Conservation (phyloP, 768 basidiomycete genomes). For the Amanita jacksonii region DNA sequence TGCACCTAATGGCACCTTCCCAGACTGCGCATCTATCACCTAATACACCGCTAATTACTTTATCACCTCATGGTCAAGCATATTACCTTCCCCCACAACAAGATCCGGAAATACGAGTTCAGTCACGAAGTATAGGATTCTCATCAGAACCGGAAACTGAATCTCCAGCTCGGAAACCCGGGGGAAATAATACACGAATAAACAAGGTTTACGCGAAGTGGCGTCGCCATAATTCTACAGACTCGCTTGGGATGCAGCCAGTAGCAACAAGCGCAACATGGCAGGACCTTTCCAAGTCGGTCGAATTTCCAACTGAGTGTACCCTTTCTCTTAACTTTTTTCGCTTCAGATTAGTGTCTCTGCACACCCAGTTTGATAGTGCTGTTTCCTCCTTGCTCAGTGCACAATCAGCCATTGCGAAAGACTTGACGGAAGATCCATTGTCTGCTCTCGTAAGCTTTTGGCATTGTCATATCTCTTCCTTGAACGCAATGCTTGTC, state of each 20-base stretch:
- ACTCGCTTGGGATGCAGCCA: slow-evolving; percentile 8
- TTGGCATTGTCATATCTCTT: background rate
- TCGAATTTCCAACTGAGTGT: slow-evolving; percentile 3
- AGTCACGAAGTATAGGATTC: slow-evolving; percentile 55
- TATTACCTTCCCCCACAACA: slow-evolving; percentile 44
- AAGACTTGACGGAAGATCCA: slow-evolving; percentile 32
- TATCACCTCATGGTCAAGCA: slow-evolving; percentile 51
- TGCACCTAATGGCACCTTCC: slow-evolving; percentile 2
- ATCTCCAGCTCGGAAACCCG: slow-evolving; percentile 31
- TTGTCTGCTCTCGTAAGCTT: slow-evolving; percentile 33
- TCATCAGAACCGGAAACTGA: slow-evolving; percentile 65
- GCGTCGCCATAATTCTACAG: background rate
- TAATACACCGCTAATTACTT: slow-evolving; percentile 61
- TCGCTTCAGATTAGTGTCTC: slow-evolving; percentile 35
- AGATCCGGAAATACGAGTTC: slow-evolving; percentile 25
- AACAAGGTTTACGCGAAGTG: background rate
- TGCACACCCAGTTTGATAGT: slow-evolving; percentile 45
- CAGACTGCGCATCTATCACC: slow-evolving; percentile 31
- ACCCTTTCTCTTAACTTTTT: slow-evolving; percentile 1
- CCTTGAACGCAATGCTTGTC: slow-evolving; percentile 11
- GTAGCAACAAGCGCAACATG: slow-evolving; percentile 42
- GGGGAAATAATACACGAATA: slow-evolving; percentile 17
- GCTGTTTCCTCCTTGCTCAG: slow-evolving; percentile 39
- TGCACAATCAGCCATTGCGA: slow-evolving; percentile 38
- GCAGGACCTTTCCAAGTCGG: slow-evolving; percentile 69